These are phyloP conservation scores for Bolboschoenus planiculmis DNA, from an alignment of 176 grass and related monocot species.

Conservation along the genomic window DNA sequence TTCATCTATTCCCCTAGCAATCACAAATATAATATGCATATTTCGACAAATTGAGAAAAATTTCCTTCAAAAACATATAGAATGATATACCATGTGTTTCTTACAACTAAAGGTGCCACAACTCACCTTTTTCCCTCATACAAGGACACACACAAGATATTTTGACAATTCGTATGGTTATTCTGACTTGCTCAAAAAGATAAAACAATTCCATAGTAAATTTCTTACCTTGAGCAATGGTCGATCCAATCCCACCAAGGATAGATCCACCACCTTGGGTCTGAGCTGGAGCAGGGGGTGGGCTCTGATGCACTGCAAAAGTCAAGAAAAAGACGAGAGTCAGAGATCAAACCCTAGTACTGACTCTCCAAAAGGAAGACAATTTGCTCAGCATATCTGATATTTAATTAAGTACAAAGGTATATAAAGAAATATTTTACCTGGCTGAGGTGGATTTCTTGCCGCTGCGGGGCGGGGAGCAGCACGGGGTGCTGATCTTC, in stretches of 20 bases:
- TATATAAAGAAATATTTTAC: slow-evolving; percentile 36
- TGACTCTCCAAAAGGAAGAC: background rate
- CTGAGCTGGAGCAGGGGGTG: slow-evolving; percentile 55
- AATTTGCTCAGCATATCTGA: background rate
- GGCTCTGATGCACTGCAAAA: slow-evolving; percentile 41
- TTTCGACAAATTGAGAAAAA: too few species aligned
- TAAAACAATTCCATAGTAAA: background rate
- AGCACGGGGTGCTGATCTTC: slow-evolving; percentile 56
- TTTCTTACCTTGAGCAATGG: slow-evolving; percentile 72
- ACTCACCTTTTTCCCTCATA: background rate
- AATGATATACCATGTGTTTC: too few species aligned
- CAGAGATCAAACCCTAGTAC: background rate
- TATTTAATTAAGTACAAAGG: background rate
- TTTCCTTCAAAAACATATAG: too few species aligned
- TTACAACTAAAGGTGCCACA: background rate
- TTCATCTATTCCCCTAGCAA: too few species aligned
- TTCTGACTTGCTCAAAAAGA: background rate
- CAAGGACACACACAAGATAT: background rate
- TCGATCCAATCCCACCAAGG: slow-evolving; percentile 64
- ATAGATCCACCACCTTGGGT: slow-evolving; percentile 51
- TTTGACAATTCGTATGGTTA: background rate
- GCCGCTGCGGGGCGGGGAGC: slow-evolving; percentile 58
- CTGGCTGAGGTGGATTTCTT: slow-evolving; percentile 68
- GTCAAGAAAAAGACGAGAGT: background rate
- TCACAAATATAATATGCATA: background rate